phyloP scores from a whole-genome alignment of 352 stramenopile species.

The Pythium aphanidermatum region DNA sequence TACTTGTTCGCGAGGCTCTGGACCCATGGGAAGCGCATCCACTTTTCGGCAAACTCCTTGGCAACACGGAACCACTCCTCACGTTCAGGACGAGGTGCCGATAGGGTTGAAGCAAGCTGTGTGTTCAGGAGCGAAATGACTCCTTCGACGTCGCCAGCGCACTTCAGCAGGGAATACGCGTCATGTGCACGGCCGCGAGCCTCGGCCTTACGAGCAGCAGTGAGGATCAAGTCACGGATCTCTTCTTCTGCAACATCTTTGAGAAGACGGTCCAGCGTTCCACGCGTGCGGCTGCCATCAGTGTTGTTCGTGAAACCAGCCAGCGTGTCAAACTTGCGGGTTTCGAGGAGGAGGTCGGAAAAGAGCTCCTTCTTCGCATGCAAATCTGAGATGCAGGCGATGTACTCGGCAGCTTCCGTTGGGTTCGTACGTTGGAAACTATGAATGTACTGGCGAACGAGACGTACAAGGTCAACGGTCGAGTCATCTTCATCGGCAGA shows the following conservation, averaged over 20 bases:
- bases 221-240: slow-evolving; percentile 71
- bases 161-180: slow-evolving; percentile 72
- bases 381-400: slow-evolving; percentile 60
- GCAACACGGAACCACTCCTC: slow-evolving; percentile 79
- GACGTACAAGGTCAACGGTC: slow-evolving; percentile 56
- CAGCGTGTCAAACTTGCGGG: slow-evolving; percentile 71
- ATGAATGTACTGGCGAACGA: slow-evolving; percentile 83
- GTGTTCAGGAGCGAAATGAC: slow-evolving; percentile 65
- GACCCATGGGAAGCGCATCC: slow-evolving; percentile 84
- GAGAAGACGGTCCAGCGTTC: slow-evolving; percentile 64
- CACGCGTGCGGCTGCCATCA: slow-evolving; percentile 74
- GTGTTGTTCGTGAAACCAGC: slow-evolving; percentile 78
- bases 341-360: slow-evolving; percentile 71
- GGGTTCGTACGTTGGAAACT: slow-evolving; percentile 75
- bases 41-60: slow-evolving; percentile 82
- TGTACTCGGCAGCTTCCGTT: slow-evolving; percentile 74
- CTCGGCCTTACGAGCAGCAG: slow-evolving; percentile 66
- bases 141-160: slow-evolving; percentile 71
- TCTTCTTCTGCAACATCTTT: slow-evolving; percentile 69
- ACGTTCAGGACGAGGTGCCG: slow-evolving; percentile 48
- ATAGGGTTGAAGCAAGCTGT: slow-evolving; percentile 61
- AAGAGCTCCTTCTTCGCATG: slow-evolving; percentile 65
- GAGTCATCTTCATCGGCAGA: slow-evolving; percentile 58
- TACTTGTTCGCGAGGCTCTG: slow-evolving; percentile 67
- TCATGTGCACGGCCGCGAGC: slow-evolving; percentile 64